Percentiles rank a stretch among this genome's conserved stretches.
These are phyloP conservation scores for Fraxinus floribunda DNA, from an alignment of 305 asterid genomes.

Conservation along the genomic window DNA sequence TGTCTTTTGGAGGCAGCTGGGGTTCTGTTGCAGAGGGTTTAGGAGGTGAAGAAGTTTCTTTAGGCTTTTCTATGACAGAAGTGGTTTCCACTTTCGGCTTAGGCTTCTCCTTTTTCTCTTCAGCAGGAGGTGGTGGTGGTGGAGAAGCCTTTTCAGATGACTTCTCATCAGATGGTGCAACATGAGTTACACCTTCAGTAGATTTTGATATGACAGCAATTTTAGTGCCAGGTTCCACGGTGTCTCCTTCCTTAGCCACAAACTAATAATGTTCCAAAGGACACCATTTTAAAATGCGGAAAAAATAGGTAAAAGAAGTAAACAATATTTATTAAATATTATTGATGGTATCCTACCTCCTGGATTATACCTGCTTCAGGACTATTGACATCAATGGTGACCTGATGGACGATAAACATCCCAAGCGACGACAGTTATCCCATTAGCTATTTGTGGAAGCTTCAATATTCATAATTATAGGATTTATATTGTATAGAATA, in stretches of 20 bases:
- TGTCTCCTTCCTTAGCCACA: slow-evolving; percentile 93
- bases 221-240: slow-evolving; percentile 95
- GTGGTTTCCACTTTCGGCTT: slow-evolving; percentile 46
- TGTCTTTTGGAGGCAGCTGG: slow-evolving; percentile 95
- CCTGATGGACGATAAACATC: slow-evolving; percentile 47
- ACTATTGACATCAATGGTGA: slow-evolving; percentile 93
- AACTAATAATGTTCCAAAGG: slow-evolving; percentile 39
- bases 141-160: slow-evolving; percentile 57
- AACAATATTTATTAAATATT: slow-evolving; percentile 5
- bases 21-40: slow-evolving; percentile 76
- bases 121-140: slow-evolving; percentile 53
- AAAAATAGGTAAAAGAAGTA: slow-evolving; percentile 4
- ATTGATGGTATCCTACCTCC: slow-evolving; percentile 46
- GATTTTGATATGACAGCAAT: slow-evolving; percentile 92
- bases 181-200: slow-evolving; percentile 78
- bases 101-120: slow-evolving; percentile 46
- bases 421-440: slow-evolving; percentile 20
- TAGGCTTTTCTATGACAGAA: slow-evolving; percentile 58
- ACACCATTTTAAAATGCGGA: slow-evolving; percentile 3
- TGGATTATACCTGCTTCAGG: slow-evolving; percentile 98
- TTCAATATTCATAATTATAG: not conserved
- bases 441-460: not conserved
- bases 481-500: not conserved
- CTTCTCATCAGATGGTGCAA: slow-evolving; percentile 81
- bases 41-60: slow-evolving; percentile 45